Base-by-base conservation (phyloP, 305 asterid genomes). In the Withania somnifera region DNA sequence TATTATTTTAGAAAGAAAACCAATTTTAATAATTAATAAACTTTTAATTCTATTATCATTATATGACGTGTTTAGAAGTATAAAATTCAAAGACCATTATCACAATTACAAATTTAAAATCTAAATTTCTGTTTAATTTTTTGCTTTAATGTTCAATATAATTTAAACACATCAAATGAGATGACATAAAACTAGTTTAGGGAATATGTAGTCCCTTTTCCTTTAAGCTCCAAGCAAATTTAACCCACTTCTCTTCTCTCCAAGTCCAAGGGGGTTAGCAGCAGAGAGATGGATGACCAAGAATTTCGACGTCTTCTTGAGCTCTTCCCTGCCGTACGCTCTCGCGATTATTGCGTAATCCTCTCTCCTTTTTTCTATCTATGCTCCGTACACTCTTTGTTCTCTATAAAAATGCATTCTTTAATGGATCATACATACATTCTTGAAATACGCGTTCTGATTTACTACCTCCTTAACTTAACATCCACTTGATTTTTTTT, bases 291-390 rank as follows among this genome's bases (percentile, higher is more conserved):
- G 89, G 97, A 95, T 40, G 95, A 91, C 79, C 63, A 45, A 45
- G 97, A 95, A 86, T 95, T 95, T 83, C 90, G 85, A 42, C 92
- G 91, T 14, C 81, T 91, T 63, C 92, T 95, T 56, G 93, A 92
- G 40, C 91, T 91, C 79, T 95, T 95, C 83, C 99, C 99, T 47
- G 86, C 93, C 24, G 94, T 89, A 82, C 95, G 99, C 67, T 84
- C 94, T 66, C 93, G 90, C 68, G 97, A 94, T 90, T 92, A 81
- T 86, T 90, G 84, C 58, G 99, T 95, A 88, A 83, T 76, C 17
- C 79, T 51, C 83, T 76, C 14, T 19, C 73, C 69, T 56, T 64
- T 28, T 66, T 22, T 0, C 10, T 11, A 64, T 5, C 22, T 66
- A 11, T 7, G 45, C 10, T 47, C 40, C 24, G 14, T 45, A 24